These are phyloP conservation scores for Tetradesmus lagerheimii DNA, from an alignment of 139 green algal genomes.

Conservation along the genomic window DNA sequence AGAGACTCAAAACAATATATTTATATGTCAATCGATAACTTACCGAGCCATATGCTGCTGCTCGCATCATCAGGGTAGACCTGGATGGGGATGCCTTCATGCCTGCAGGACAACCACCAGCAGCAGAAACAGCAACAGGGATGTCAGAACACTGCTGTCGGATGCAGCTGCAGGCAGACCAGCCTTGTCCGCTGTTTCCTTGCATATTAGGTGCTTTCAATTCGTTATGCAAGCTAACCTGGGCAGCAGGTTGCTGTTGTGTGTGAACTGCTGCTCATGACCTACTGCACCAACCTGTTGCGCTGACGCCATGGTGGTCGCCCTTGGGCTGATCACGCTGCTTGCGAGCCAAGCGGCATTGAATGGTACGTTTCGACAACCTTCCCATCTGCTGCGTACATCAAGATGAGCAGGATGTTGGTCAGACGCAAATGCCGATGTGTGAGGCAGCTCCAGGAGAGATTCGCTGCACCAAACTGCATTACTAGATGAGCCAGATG, in stretches of 20 bases:
- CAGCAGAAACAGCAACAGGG: not conserved
- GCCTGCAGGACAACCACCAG: not conserved
- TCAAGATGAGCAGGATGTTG: not conserved
- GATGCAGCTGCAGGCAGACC: not conserved
- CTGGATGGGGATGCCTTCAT: slow-evolving; percentile 15
- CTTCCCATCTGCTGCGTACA: slow-evolving; percentile 31
- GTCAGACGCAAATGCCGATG: not conserved
- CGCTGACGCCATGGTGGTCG: not conserved
- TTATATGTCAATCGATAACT: not conserved
- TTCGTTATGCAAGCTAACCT: not conserved
- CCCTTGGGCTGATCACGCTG: slow-evolving; percentile 34
- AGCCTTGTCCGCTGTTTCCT: not conserved
- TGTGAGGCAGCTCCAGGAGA: not conserved
- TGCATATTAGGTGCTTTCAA: not conserved
- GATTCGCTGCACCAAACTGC: not conserved
- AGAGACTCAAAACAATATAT: not conserved
- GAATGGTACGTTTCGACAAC: slow-evolving; percentile 43
- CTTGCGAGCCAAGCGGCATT: slow-evolving; percentile 42
- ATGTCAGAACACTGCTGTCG: not conserved
- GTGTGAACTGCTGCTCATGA: not conserved
- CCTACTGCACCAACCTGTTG: not conserved
- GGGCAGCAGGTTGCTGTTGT: not conserved
- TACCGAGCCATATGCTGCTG: not conserved
- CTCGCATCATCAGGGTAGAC: not conserved
- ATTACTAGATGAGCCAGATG: not conserved